phyloP scores from a whole-genome alignment of 2,329 filamentous ascomycete species.

The Pseudocercospora fuligena region DNA sequence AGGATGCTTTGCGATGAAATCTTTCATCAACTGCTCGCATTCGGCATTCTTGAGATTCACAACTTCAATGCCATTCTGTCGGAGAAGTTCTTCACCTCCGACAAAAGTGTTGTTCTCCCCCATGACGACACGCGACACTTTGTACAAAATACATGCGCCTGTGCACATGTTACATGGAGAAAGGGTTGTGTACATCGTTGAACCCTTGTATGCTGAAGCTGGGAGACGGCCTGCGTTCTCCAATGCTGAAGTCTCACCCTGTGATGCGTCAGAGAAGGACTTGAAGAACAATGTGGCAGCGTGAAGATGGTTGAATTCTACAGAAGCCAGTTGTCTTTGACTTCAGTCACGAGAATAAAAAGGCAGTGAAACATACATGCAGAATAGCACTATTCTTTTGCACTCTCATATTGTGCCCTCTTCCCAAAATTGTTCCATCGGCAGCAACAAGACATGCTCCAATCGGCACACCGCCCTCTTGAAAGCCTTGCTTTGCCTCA shows the following conservation, averaged over 20 bases:
- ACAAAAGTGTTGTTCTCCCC: conserved; percentile 78
- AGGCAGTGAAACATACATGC: conserved; percentile 59
- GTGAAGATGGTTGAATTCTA: background rate
- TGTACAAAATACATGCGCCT: conserved; percentile 77
- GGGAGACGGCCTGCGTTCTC: conserved; percentile 74
- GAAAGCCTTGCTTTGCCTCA: conserved; percentile 59
- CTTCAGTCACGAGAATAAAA: background rate
- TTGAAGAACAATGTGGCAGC: background rate
- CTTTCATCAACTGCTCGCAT: conserved; percentile 71
- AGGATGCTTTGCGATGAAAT: conserved; percentile 73
- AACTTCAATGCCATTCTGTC: conserved; percentile 71
- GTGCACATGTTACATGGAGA: conserved; percentile 84
- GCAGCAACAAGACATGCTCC: conserved; percentile 68
- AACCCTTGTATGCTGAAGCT: conserved; percentile 69
- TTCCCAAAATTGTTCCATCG: conserved; percentile 71
- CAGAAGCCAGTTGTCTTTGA: background rate
- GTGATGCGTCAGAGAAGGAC: conserved; percentile 10
- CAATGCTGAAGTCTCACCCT: conserved; percentile 79
- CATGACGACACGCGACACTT: conserved; percentile 73
- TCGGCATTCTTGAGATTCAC: conserved; percentile 69
- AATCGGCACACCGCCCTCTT: conserved; percentile 63
- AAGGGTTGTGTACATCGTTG: conserved; percentile 83
- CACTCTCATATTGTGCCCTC: conserved; percentile 75
- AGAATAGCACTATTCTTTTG: conserved; percentile 73
- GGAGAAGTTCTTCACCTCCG: conserved; percentile 73